Evolutionary conservation across 1,284 basidiomycete species (phyloP), one percentile per base, ranked within the genome.

Genomic region (Gomphus bonarii): DNA sequence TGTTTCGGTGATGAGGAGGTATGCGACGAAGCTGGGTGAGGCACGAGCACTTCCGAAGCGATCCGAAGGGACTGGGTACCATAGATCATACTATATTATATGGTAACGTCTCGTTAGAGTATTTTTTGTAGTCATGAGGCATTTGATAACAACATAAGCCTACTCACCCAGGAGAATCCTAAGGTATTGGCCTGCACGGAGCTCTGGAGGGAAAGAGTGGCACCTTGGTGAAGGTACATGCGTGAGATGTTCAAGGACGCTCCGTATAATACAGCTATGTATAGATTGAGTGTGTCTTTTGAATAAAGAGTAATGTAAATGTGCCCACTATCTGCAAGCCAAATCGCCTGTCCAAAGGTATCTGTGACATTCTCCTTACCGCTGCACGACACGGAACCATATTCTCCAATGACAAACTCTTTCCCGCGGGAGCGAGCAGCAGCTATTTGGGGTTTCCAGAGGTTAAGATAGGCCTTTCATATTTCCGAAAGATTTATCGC

Each of bases 341-440:
- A 72, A 11, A 72, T 63, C 0, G 69, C 70, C 54, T 70, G 69
- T 16, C 69, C 70, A 56, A 67, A 72, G 1, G 69, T 70, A 59
- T 72, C 65, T 8, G 70, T 68, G 10, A 72, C 69, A 48, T 70
- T 70, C 53, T 71, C 60, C 59, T 70, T 72, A 10, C 70, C 70
- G 9, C 69, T 70, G 58, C 70, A 72, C 1, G 67, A 69, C 14
- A 72, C 67, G 5, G 68, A 69, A 57, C 66, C 69, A 50, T 65
- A 72, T 52, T 72, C 70, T 18, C 70, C 70, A 16, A 72, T 65
- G 16, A 70, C 68, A 57, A 72, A 69, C 40, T 68, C 66, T 25
- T 67, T 67, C 1, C 67, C 67, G 22, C 57, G 51, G 20, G 64
- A 58, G 28, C 64, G 62, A 11, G 70, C 69, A 14, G 69, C 69